Base-by-base conservation (phyloP, 192 early-diverging fungal species). In the Coemansia sp. region DNA sequence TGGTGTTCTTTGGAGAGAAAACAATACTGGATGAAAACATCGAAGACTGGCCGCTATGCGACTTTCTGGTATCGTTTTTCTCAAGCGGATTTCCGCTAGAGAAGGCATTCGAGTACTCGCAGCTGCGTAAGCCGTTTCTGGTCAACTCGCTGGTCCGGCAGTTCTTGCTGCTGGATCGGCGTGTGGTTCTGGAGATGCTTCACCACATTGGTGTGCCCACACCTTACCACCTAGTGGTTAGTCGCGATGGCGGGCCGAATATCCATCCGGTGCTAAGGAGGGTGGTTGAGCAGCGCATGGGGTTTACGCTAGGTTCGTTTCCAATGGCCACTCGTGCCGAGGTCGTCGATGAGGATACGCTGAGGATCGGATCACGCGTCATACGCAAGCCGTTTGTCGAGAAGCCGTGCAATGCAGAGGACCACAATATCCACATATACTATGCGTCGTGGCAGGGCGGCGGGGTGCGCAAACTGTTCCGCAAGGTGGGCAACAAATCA, bases 361-460 rank as follows among this genome's bases (percentile, higher is more conserved):
- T 96, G 63, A 62, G 78, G 19, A 82, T 95, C 12, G 91, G 91
- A 8, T 83, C 86, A 26, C 65, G 87, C 64, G 84, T 76, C 38
- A 85, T 99, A 16, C 77, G 73, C 69, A 99, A 99, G 75, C 95
- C 97, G 15, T 99, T 97, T 87, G 94, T 99, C 15, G 97, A 99
- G 71, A 99, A 99, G 71, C 97, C 97, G 10, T 90, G 93, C n/a
- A 89, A 90, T 38, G 91, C 95, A 23, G 97, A 99, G 77, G 90
- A 99, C 76, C 97, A 99, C 84, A 97, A 97, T 74, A 94, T 99
- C 60, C 89, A 92, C 85, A 95, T 99, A 59, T 97, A 99, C 86
- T 99, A 95, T 75, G 80, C 89, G 16, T 71, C 81, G 18, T 84
- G 85, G 56, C 84, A 87, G 59, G 97, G 97, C 47, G 95, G 97